These are phyloP conservation scores for Magnolia kwangsiensis DNA, from an alignment of 164 flowering plant species.

Conservation along the genomic window DNA sequence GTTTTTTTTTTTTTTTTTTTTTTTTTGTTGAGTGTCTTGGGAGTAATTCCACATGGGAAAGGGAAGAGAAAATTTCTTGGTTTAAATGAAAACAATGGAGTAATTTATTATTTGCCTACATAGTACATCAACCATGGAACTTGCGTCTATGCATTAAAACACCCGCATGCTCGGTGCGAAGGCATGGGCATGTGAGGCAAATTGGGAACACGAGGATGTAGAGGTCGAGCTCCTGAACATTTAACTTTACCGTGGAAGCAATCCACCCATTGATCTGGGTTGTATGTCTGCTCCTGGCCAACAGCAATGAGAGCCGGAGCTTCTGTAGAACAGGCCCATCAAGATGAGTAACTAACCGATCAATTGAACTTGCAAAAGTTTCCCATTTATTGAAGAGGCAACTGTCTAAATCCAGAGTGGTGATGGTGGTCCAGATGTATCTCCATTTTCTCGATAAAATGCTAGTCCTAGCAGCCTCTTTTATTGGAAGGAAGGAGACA, in stretches of 20 bases:
- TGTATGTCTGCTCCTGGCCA: neutral
- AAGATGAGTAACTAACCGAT: neutral
- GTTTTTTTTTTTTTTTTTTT: too few species aligned
- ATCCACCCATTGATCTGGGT: neutral
- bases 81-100: too few species aligned
- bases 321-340: neutral
- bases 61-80: too few species aligned
- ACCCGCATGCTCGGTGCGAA: too few species aligned
- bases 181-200: too few species aligned
- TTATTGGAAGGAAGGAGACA: neutral
- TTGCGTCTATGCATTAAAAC: too few species aligned
- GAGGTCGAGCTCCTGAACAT: neutral
- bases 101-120: too few species aligned
- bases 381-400: neutral
- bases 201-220: neutral
- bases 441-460: conserved; percentile 3
- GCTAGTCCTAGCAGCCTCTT: conserved; percentile 9
- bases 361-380: neutral
- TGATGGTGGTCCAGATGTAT: neutral
- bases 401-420: neutral
- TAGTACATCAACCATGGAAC: too few species aligned
- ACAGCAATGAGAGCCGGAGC: neutral
- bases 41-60: too few species aligned
- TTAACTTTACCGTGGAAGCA: neutral
- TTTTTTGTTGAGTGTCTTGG: too few species aligned